These are phyloP conservation scores for Barnettozyma wickerhamii DNA, from an alignment of 805 yeast genomes.

Conservation along the genomic window DNA sequence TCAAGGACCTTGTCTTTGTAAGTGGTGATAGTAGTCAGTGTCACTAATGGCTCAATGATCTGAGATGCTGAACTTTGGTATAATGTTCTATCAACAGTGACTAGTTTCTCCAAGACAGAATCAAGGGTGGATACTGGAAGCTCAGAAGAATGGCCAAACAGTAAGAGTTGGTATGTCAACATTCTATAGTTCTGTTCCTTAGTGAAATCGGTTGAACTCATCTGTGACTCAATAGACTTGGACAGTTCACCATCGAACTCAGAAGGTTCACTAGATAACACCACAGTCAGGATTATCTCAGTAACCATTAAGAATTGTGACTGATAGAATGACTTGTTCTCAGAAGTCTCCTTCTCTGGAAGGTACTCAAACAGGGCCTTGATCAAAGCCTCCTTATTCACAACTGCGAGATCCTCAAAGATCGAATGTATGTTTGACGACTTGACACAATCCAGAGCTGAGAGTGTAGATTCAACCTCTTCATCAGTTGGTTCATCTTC, in stretches of 20 bases:
- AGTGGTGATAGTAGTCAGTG: too few species aligned
- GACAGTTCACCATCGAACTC: constrained; percentile 8
- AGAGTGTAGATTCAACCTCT: constrained; percentile 80
- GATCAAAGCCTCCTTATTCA: constrained; percentile 19
- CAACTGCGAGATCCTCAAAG: constrained; percentile 40
- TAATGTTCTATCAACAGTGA: constrained; percentile 11
- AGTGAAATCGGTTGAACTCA: constrained; percentile 21
- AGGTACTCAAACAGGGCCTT: constrained; percentile 31
- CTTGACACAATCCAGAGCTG: constrained; percentile 78
- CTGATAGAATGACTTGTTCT: constrained; percentile 24
- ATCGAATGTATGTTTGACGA: constrained; percentile 59
- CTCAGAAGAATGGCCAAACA: constrained; percentile 23
- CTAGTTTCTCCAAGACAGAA: constrained; percentile 10
- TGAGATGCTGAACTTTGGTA: constrained; percentile 18
- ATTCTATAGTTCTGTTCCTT: constrained; percentile 34
- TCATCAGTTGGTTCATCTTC: constrained; percentile 95
- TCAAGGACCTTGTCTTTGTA: constrained; percentile 43
- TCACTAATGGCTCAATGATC: constrained; percentile 16
- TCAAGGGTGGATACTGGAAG: constrained; percentile 2
- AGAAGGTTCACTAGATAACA: background rate
- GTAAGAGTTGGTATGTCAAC: constrained; percentile 46
- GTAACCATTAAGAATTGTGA: constrained; percentile 36
- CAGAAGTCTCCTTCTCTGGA: constrained; percentile 29
- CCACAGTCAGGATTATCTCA: constrained; percentile 32
- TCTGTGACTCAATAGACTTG: constrained; percentile 22